Conservation (phyloP, 371 early-diverging fungal species). For the Saksenaea vasiformis region DNA sequence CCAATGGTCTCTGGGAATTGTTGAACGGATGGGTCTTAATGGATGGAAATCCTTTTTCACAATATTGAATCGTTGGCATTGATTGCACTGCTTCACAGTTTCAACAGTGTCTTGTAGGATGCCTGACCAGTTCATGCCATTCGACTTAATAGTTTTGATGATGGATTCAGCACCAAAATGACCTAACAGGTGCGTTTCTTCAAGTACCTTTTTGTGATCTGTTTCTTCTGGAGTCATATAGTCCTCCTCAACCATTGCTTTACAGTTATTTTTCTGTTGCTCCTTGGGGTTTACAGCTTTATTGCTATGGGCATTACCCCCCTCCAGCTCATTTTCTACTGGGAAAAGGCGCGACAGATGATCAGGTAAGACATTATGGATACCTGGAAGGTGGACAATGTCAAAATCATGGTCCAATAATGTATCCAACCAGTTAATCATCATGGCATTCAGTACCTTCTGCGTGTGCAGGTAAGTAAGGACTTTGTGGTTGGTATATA, state of each 20-base stretch:
- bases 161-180: constrained; percentile 24
- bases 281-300: neutral
- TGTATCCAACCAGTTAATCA: constrained; percentile 24
- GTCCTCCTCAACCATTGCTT: constrained; percentile 8
- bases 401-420: constrained; percentile 24
- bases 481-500: neutral
- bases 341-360: constrained; percentile 19
- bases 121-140: constrained; percentile 19
- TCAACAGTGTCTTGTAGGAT: constrained; percentile 18
- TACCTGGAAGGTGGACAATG: constrained; percentile 24
- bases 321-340: constrained; percentile 18
- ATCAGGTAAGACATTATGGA: constrained; percentile 21
- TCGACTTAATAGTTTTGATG: constrained; percentile 7
- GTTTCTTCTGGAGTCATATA: constrained; percentile 3
- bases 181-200: constrained; percentile 14
- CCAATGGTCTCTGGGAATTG: constrained; percentile 23
- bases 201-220: constrained; percentile 11
- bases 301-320: neutral
- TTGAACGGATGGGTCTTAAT: constrained; percentile 17
- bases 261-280: constrained; percentile 29
- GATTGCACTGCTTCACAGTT: constrained; percentile 11
- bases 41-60: constrained; percentile 20
- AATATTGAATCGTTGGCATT: constrained; percentile 18
- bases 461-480: constrained; percentile 23
- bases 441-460: constrained; percentile 17